A percentile compares a stretch with the other conserved stretches of the same genome.
These are phyloP conservation scores for Ordospora colligata DNA, from an alignment of 371 early-diverging fungal genomes.

Conservation along the genomic window DNA sequence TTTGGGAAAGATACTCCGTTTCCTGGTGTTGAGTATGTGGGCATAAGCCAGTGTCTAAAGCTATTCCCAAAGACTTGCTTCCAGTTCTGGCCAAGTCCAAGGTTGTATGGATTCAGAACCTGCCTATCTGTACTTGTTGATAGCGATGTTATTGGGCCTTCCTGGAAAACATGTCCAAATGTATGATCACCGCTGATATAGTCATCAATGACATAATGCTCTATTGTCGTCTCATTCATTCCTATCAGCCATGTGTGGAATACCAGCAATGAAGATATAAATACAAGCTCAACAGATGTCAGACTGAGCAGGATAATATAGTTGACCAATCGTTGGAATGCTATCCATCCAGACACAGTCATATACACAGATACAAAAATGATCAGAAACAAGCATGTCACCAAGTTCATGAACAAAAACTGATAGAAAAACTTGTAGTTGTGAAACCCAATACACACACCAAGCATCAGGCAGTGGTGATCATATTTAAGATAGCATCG, in stretches of 20 bases:
- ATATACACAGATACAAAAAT: constrained; percentile 34
- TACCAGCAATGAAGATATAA: constrained; percentile 67
- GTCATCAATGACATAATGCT: constrained; percentile 61
- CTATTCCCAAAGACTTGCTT: constrained; percentile 67
- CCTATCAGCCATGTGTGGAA: constrained; percentile 71
- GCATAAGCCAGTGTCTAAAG: constrained; percentile 63
- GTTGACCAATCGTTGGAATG: constrained; percentile 29
- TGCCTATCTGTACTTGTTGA: constrained; percentile 63
- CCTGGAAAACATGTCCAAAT: constrained; percentile 63
- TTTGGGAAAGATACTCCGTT: constrained; percentile 55
- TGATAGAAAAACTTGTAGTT: constrained; percentile 61
- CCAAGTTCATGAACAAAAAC: constrained; percentile 53
- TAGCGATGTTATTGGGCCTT: constrained; percentile 69
- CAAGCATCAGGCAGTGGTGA: constrained; percentile 59
- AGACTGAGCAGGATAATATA: constrained; percentile 59
- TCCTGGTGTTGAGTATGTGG: constrained; percentile 55
- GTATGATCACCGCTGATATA: constrained; percentile 40
- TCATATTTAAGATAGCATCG: constrained; percentile 61
- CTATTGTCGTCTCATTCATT: constrained; percentile 84
- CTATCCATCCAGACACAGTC: constrained; percentile 52
- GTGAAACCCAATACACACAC: constrained; percentile 60
- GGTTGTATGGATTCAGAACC: constrained; percentile 75
- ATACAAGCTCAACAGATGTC: constrained; percentile 66
- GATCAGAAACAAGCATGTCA: constrained; percentile 25
- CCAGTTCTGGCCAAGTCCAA: constrained; percentile 70